These are phyloP conservation scores for Clarkia xantiana DNA, from an alignment of 345 rosid genomes.

Conservation along the genomic window DNA sequence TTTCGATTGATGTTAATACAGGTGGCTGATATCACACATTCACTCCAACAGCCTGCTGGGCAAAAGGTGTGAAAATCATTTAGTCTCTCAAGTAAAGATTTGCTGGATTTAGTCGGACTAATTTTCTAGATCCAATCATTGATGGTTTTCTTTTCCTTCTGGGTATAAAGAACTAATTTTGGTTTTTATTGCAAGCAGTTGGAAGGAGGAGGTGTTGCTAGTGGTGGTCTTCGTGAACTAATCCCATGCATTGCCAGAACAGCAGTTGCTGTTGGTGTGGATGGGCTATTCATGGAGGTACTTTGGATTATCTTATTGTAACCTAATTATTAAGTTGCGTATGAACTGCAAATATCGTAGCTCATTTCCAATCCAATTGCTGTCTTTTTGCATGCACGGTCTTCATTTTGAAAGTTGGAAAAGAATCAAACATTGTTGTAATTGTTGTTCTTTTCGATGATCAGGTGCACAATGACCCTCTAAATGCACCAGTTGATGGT, in stretches of 20 bases:
- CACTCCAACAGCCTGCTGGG: slow-evolving; percentile 95
- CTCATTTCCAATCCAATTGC: neutral
- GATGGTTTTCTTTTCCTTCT: too few relatives aligned
- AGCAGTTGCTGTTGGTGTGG: slow-evolving; percentile 92
- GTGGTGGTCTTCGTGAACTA: slow-evolving; percentile 95
- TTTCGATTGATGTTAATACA: slow-evolving; percentile 13
- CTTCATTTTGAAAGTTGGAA: neutral
- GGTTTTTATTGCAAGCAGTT: slow-evolving; percentile 22
- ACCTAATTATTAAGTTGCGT: neutral
- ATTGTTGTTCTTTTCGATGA: slow-evolving; percentile 7
- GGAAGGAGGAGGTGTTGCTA: slow-evolving; percentile 98
- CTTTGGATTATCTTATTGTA: neutral
- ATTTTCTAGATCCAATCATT: neutral
- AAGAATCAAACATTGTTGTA: neutral
- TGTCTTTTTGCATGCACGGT: neutral
- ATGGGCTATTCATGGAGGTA: slow-evolving; percentile 99
- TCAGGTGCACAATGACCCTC: slow-evolving; percentile 94
- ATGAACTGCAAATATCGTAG: neutral
- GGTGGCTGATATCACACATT: slow-evolving; percentile 93
- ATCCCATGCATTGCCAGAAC: slow-evolving; percentile 97
- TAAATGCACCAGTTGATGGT: slow-evolving; percentile 91
- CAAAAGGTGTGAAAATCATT: slow-evolving; percentile 39
- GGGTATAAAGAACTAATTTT: neutral
- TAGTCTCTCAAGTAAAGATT: neutral
- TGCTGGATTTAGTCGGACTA: neutral